Evolutionary conservation across 306 rosid genomes (phyloP).

Genomic region (Biancaea sappan): DNA sequence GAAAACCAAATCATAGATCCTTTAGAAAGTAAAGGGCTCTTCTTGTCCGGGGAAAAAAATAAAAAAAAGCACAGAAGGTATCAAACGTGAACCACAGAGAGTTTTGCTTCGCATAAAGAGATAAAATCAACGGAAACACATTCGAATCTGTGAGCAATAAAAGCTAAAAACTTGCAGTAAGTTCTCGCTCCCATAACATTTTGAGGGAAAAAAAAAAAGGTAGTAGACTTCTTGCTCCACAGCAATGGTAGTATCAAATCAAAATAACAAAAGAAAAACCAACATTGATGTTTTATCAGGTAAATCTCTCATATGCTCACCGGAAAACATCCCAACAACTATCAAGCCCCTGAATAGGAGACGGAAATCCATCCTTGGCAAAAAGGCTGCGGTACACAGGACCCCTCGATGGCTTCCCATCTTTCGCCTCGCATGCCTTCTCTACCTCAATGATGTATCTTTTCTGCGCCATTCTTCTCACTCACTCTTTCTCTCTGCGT

Average conservation of each 20-base stretch:
- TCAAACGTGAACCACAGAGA: neutral
- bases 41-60: neutral
- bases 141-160: neutral
- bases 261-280: neutral
- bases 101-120: neutral
- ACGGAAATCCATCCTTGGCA: constrained; percentile 83
- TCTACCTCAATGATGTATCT: constrained; percentile 70
- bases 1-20: neutral
- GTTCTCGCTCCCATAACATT: neutral
- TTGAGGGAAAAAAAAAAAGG: neutral
- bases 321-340: constrained; percentile 89
- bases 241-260: neutral
- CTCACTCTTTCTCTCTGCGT: constrained; percentile 33
- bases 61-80: neutral
- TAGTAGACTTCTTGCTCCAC: neutral
- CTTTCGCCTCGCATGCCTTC: constrained; percentile 55
- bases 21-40: neutral
- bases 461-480: constrained; percentile 77
- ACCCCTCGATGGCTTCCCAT: constrained; percentile 66
- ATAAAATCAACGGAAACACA: neutral
- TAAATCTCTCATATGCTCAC: constrained; percentile 28
- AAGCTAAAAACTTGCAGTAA: neutral
- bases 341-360: constrained; percentile 65
- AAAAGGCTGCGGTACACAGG: constrained; percentile 82
- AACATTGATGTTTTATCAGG: neutral